These are phyloP conservation scores for Xylariaceae sp. DNA, from an alignment of 2,329 filamentous ascomycete genomes.

Conservation along the genomic window DNA sequence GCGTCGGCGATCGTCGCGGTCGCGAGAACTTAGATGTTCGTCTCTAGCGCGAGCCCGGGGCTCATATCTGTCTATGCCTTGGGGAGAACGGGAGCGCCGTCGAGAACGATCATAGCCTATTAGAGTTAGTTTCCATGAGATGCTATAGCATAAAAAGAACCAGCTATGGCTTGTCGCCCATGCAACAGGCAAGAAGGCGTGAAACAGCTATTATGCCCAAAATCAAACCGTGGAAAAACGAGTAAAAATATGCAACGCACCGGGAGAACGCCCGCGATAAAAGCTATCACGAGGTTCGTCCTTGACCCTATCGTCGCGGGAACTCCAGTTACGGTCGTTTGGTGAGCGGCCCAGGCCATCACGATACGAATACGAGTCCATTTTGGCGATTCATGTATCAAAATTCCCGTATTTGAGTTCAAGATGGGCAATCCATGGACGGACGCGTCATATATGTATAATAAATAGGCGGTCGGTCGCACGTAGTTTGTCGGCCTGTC, in stretches of 20 bases:
- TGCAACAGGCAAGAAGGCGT: not conserved
- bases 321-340: constrained; percentile 48
- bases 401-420: not conserved
- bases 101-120: constrained; percentile 53
- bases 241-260: constrained; percentile 45
- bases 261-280: constrained; percentile 65
- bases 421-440: constrained; percentile 6
- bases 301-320: constrained; percentile 50
- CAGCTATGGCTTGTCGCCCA: not conserved
- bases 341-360: constrained; percentile 52
- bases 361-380: constrained; percentile 56
- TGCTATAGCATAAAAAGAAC: not conserved
- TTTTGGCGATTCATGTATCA: constrained; percentile 29
- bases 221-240: constrained; percentile 18
- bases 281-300: constrained; percentile 57
- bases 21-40: constrained; percentile 55
- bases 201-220: not conserved
- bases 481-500: constrained; percentile 21
- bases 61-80: constrained; percentile 71
- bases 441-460: constrained; percentile 21
- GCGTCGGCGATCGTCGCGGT: constrained; percentile 56
- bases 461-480: constrained; percentile 13
- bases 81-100: constrained; percentile 68
- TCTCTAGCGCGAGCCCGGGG: constrained; percentile 63
- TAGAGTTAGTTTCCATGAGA: constrained; percentile 23